Base-by-base conservation (phyloP, 441 rosid species). In the Erysimum cheiri region DNA sequence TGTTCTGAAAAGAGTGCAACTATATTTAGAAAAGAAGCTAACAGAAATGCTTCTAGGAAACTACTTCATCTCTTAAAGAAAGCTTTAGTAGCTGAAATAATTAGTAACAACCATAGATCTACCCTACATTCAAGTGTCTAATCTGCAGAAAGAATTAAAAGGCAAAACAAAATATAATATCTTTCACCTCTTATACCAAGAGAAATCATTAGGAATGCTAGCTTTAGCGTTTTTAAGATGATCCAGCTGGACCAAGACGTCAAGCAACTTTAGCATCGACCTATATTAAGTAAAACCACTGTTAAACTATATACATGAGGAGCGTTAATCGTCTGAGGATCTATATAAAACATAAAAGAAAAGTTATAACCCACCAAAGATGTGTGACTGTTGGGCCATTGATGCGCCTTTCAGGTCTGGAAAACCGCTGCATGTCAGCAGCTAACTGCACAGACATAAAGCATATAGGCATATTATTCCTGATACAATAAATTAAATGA, bases 211-310 rank as follows among this genome's bases (percentile, higher is more conserved):
- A 41, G 98, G 99, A 80, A 96, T 93, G 82, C 98, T 96, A 70
- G 99, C 97, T 81, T 93, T 93, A 64, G 99, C 98, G 83, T 91
- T 96, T 85, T 96, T 96, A 26, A 93, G 98, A 85, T 93, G 97
- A 83, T 96, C 98, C 75, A 96, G 98, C 85, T 96, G 98, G 84
- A 96, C 91, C 64, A 96, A 80, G 75, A 93, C 89, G 87, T 93
- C 99, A 60, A 96, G 93, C 78, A 96, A 84, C 87, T 86, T 96
- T 71, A 96, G 77, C 98, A 96, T 96, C 39, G 97, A 93, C 98
- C 98, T 92, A 81, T 60, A 61, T 58, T 52, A 73, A 71, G 48
- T 43, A 64, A 60, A 77, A 44, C 32, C 72, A 41, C 17, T 44
- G 79, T 76, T 36, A 44, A 60, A 29, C 40, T 41, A 54, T 15